Conservation (phyloP, 805 yeast genomes). For the Lachancea kluyveri region DNA sequence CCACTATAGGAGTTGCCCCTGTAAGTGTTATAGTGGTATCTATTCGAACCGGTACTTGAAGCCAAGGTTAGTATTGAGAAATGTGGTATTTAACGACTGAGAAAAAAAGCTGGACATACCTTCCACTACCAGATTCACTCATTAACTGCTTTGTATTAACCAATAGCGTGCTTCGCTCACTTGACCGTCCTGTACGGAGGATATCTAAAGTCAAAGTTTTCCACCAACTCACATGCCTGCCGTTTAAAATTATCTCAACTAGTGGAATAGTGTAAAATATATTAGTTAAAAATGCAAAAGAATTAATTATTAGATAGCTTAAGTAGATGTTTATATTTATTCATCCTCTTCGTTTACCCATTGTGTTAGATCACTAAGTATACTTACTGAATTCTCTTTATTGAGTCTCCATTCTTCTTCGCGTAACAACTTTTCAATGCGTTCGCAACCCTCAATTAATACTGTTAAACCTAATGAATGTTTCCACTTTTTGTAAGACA, state of each 20-base stretch:
- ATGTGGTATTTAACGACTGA: no score
- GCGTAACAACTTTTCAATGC: conserved; percentile 50
- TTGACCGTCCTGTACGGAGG: no score
- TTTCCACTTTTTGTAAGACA: conserved; percentile 58
- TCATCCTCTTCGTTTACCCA: conserved; percentile 54
- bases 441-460: conserved; percentile 74
- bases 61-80: no score
- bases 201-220: no score
- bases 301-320: not conserved
- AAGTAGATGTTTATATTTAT: conserved; percentile 2
- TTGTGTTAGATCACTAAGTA: conserved; percentile 54
- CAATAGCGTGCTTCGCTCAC: no score
- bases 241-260: not conserved
- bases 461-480: conserved; percentile 41
- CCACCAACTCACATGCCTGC: no score
- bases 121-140: no score
- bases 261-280: no score
- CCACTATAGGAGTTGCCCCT: conserved; percentile 7
- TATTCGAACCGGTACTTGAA: no score
- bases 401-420: conserved; percentile 57
- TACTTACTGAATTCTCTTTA: conserved; percentile 45
- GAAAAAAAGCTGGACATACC: no score
- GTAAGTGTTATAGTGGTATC: conserved; percentile 4
- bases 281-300: not conserved
- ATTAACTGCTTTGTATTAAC: no score